These are phyloP conservation scores for Pyricularia sp. DNA, from an alignment of 2,329 filamentous ascomycete genomes.

Conservation along the genomic window DNA sequence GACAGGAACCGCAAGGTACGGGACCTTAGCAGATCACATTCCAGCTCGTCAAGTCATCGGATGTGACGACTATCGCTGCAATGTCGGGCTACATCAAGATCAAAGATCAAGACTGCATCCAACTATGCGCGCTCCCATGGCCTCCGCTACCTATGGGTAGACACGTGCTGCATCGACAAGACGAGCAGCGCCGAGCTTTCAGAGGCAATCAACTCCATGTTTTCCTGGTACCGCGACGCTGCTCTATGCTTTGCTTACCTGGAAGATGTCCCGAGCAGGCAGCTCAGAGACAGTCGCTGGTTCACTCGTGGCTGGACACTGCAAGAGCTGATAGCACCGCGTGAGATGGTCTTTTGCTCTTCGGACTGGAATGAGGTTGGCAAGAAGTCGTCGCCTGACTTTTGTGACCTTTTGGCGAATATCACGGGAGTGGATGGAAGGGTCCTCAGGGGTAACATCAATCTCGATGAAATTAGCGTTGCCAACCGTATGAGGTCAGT, in stretches of 20 bases:
- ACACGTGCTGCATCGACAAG: conserved; percentile 7
- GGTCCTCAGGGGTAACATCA: not conserved
- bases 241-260: conserved; percentile 4
- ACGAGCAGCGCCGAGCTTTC: conserved; percentile 4
- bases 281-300: not conserved
- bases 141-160: conserved; percentile 1
- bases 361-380: conserved; percentile 11
- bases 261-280: conserved; percentile 1
- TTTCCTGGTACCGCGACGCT: not conserved
- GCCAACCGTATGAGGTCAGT: conserved; percentile 10
- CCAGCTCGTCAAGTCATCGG: not conserved
- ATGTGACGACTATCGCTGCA: not conserved
- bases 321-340: conserved; percentile 2
- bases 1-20: not conserved
- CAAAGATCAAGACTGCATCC: not conserved
- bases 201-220: conserved; percentile 6
- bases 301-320: conserved; percentile 4
- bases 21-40: not conserved
- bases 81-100: conserved; percentile 2
- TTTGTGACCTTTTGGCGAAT: not conserved
- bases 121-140: not conserved
- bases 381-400: conserved; percentile 1
- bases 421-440: not conserved
- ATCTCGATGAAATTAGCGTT: conserved; percentile 3
- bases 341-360: conserved; percentile 10